These are phyloP conservation scores for Phoenix roebelenii DNA, from an alignment of 176 grass and related monocot species.

Conservation along the genomic window DNA sequence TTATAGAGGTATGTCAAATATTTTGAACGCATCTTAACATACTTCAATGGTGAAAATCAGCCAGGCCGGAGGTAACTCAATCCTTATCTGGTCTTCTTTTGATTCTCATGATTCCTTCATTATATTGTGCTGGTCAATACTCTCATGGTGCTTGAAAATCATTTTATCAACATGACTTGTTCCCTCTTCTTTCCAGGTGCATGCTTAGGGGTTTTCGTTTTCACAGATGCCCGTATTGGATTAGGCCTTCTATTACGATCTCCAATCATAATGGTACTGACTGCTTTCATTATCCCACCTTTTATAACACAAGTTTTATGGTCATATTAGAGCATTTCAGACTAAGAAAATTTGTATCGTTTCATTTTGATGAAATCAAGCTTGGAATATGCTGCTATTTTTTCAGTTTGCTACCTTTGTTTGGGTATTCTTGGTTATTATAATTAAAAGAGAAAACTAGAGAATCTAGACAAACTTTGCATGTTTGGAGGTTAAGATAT, in stretches of 20 bases:
- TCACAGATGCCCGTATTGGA: conserved; percentile 98
- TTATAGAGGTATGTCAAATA: conserved; percentile 97
- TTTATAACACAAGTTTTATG: no score
- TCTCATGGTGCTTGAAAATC: background rate
- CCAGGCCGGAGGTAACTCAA: conserved; percentile 57
- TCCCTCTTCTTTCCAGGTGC: conserved; percentile 48
- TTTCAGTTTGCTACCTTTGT: no score
- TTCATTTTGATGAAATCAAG: no score
- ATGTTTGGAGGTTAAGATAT: no score
- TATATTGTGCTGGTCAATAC: no score
- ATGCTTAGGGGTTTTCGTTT: conserved; percentile 97
- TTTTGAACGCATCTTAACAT: conserved; percentile 79
- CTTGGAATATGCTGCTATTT: no score
- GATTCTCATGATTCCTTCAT: conserved; percentile 18
- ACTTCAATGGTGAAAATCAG: conserved; percentile 96
- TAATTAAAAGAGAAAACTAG: no score
- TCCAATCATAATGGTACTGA: conserved; percentile 76
- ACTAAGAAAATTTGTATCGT: no score
- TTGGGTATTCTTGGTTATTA: no score
- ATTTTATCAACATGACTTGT: conserved; percentile 16
- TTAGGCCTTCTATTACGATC: conserved; percentile 82
- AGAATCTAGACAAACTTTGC: no score
- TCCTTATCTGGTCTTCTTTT: conserved; percentile 13
- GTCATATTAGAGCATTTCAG: no score
- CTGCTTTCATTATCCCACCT: no score